A percentile compares a stretch with the other conserved stretches of the same genome.
These are phyloP conservation scores for Metschnikowia matae DNA, from an alignment of 805 yeast genomes.

Conservation along the genomic window DNA sequence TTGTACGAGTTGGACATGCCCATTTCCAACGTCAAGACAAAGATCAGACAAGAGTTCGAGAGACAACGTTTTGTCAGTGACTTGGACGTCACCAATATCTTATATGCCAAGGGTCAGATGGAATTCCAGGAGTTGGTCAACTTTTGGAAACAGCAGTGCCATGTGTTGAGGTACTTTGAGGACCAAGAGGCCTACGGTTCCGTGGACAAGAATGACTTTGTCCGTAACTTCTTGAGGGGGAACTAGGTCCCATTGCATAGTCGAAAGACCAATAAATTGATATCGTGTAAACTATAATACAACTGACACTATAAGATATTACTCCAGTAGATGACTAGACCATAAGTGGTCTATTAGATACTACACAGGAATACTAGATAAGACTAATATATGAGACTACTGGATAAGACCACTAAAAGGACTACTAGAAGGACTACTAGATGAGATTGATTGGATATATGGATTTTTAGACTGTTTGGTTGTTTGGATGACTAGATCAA, in stretches of 20 bases:
- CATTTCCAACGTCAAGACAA: constrained; percentile 71
- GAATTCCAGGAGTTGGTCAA: constrained; percentile 84
- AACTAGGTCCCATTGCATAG: constrained; percentile 23
- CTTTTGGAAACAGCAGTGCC: constrained; percentile 88
- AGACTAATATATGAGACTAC: too few relatives aligned
- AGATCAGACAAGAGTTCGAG: constrained; percentile 85
- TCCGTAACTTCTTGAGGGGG: constrained; percentile 71
- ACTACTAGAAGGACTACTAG: too few relatives aligned
- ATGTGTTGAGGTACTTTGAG: constrained; percentile 77
- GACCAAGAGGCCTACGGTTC: constrained; percentile 55
- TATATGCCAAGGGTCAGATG: constrained; percentile 82
- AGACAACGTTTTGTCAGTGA: constrained; percentile 73
- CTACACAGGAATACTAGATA: too few relatives aligned
- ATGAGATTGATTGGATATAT: too few relatives aligned
- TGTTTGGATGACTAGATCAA: too few relatives aligned
- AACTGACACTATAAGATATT: too few relatives aligned
- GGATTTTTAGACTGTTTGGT: too few relatives aligned
- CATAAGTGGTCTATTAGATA: too few relatives aligned
- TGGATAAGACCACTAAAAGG: too few relatives aligned
- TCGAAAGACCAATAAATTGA: not conserved
- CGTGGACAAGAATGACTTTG: constrained; percentile 57
- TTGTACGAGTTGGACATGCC: constrained; percentile 74
- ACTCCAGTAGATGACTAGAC: too few relatives aligned
- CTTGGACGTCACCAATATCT: constrained; percentile 59
- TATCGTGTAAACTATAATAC: not conserved